Evolutionary conservation across 345 rosid species (phyloP), one percentile per base, ranked within the genome.

Genomic region (Arabidopsis suecica): DNA sequence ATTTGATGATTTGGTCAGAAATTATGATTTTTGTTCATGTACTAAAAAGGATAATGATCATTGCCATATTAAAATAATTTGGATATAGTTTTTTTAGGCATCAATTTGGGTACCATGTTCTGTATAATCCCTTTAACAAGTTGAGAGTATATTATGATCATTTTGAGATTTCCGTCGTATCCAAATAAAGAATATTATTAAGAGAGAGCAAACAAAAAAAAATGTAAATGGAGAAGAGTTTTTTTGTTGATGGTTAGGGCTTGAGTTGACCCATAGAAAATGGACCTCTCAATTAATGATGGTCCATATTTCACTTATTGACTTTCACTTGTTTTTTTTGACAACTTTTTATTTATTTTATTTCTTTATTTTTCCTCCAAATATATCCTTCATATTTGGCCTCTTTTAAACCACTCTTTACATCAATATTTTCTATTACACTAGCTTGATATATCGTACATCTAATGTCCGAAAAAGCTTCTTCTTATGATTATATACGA

Each of bases 251-350:
- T 67, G 55, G 68, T 50, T 75, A 67, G 73, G 79, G 79, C 55
- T 49, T 59, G 28, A 8, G 36, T 51, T 67, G 68, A 75, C 79
- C 68, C 61, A 40, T 58, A 28, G 30, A 59, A 69, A 33, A 75
- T 67, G 37, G 20, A 59, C 68, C 45, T 68, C 30, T 32, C 51
- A 47, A 11, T 57, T 25, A 58, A 58, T 66, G 66, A 30, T 58
- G 64, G 66, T 74, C 78, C 78, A 45, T 48, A 9, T 58, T 75
- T 57, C 71, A 44, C 23, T 65, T 58, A 7, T 28, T 57, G 61
- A 58, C 61, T 47, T 57, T 48, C 57, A 72, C 16, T 48, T 48
- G 4, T 56, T 22, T n/a, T 20, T 69, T 32, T 5, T 33, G 11
- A 22, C 18, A 61, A 61, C 32, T 34, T 58, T 58, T 32, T 28